Evolutionary conservation across 2,329 filamentous ascomycete genomes (phyloP).

Genomic region (Immersiporthe knoxdaviesiana): DNA sequence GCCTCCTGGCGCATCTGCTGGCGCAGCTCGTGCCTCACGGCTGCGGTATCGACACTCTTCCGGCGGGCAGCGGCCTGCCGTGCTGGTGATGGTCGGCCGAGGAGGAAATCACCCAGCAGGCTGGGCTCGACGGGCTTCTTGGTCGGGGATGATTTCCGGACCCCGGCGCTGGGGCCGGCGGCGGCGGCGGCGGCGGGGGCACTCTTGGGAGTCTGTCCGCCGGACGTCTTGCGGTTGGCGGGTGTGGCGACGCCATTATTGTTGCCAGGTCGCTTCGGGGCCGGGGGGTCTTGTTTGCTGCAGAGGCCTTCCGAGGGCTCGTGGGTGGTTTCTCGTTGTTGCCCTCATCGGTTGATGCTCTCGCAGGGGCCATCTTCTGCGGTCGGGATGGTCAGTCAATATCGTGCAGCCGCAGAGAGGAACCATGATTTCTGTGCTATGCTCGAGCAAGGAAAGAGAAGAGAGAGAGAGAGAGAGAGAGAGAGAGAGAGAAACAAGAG

Average conservation of each 20-base stretch:
- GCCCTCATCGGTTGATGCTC: constrained; percentile 28
- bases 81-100: constrained; percentile 60
- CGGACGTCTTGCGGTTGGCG: constrained; percentile 34
- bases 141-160: constrained; percentile 34
- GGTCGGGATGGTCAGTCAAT: constrained; percentile 26
- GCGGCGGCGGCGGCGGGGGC: constrained; percentile 43
- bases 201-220: constrained; percentile 45
- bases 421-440: background rate
- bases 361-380: constrained; percentile 31
- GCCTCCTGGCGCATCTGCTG: constrained; percentile 61
- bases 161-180: constrained; percentile 34
- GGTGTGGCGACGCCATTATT: constrained; percentile 35
- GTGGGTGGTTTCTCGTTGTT: constrained; percentile 27
- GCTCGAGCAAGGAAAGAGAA: constrained; percentile 8
- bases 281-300: constrained; percentile 30
- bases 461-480: constrained; percentile 6
- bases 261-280: constrained; percentile 27
- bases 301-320: constrained; percentile 24
- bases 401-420: background rate
- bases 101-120: constrained; percentile 60
- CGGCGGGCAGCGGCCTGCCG: constrained; percentile 53
- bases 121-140: constrained; percentile 51
- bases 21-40: constrained; percentile 58
- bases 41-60: constrained; percentile 57
- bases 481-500: too few species aligned